Percentiles rank a stretch among this genome's conserved stretches.
These are phyloP conservation scores for Termitomyces sp. DNA, from an alignment of 768 basidiomycete genomes.

Conservation along the genomic window DNA sequence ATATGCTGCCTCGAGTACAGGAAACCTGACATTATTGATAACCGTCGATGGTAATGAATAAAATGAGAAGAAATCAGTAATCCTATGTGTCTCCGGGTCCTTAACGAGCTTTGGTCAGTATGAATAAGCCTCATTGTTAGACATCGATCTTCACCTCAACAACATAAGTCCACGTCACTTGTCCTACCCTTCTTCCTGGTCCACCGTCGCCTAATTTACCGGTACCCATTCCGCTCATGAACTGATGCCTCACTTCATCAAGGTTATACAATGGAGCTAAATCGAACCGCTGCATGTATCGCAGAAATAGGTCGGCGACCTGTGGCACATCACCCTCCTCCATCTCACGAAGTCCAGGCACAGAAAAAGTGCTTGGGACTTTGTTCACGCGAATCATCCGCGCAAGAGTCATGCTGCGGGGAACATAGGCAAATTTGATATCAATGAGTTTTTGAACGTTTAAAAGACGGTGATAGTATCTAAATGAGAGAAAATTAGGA, in stretches of 20 bases:
- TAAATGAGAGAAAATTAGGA: conserved; percentile 21
- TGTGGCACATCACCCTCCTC: conserved; percentile 68
- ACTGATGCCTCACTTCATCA: conserved; percentile 82
- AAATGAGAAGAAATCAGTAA: conserved; percentile 97
- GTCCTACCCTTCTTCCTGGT: conserved; percentile 54
- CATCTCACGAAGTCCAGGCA: conserved; percentile 83
- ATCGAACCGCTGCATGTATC: conserved; percentile 83
- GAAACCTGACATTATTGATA: conserved; percentile 68
- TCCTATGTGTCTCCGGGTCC: conserved; percentile 75
- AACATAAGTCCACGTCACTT: conserved; percentile 95
- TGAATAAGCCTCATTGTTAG: not conserved
- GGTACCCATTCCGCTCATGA: conserved; percentile 77
- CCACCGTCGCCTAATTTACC: conserved; percentile 46
- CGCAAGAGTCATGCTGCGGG: conserved; percentile 85
- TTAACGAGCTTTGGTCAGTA: conserved; percentile 22
- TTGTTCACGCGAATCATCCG: conserved; percentile 78
- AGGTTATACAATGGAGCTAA: conserved; percentile 68
- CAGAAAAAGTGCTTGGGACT: conserved; percentile 42
- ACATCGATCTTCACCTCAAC: conserved; percentile 70
- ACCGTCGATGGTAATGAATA: conserved; percentile 95
- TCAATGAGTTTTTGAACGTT: conserved; percentile 92
- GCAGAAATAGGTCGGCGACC: conserved; percentile 63
- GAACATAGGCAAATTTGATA: conserved; percentile 82
- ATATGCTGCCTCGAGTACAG: conserved; percentile 86
- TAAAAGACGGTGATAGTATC: conserved; percentile 88